phyloP scores from a whole-genome alignment of 2,329 filamentous ascomycete genomes.

The Stagonosporopsis chrysanthemi region DNA sequence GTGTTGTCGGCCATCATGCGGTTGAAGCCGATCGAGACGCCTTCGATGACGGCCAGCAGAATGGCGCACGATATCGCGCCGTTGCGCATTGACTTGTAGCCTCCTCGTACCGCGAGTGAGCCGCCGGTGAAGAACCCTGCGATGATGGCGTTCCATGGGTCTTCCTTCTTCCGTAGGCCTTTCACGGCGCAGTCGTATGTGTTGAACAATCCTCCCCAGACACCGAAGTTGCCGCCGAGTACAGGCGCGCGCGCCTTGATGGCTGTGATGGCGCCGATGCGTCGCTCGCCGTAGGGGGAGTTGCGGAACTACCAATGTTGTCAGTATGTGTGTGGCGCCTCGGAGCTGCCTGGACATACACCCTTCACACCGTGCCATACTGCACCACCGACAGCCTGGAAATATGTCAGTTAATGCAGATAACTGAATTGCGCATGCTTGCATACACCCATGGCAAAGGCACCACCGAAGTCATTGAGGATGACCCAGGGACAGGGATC shows the following conservation, averaged over 20 bases:
- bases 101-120: conserved; percentile 88
- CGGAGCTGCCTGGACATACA: conserved; percentile 59
- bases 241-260: conserved; percentile 98
- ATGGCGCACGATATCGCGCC: conserved; percentile 96
- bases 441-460: conserved; percentile 94
- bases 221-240: conserved; percentile 95
- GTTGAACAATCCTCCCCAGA: conserved; percentile 95
- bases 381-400: conserved; percentile 53
- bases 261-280: conserved; percentile 92
- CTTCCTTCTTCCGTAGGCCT: conserved; percentile 90
- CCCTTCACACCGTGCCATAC: conserved; percentile 98
- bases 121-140: conserved; percentile 93
- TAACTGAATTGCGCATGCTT: conserved; percentile 7
- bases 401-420: conserved; percentile 20
- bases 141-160: conserved; percentile 97
- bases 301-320: conserved; percentile 42
- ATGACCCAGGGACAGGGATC: conserved; percentile 98
- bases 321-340: conserved; percentile 14
- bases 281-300: conserved; percentile 80
- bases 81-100: conserved; percentile 89
- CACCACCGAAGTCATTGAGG: conserved; percentile 96
- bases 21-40: conserved; percentile 94
- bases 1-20: conserved; percentile 93
- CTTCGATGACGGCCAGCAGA: conserved; percentile 93
- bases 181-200: conserved; percentile 98